These are phyloP conservation scores for Pseudisothecium myosuroides DNA, from an alignment of 225 moss, liverwort and hornwort species.

Conservation along the genomic window DNA sequence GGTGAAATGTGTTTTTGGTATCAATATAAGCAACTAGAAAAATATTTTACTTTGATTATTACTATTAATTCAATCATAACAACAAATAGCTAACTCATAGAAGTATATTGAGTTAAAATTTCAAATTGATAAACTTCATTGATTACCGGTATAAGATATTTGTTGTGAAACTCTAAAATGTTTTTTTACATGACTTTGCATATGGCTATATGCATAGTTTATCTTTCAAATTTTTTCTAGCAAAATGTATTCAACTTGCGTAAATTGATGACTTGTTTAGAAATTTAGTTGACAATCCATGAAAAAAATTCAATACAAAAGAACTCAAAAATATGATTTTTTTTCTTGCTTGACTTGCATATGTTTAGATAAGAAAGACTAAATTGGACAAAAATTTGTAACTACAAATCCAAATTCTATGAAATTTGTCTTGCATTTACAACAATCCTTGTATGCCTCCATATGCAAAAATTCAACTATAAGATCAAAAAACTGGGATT, in stretches of 20 bases:
- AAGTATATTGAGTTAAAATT: not conserved
- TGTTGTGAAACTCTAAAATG: no score
- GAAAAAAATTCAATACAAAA: not conserved
- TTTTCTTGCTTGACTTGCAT: not conserved
- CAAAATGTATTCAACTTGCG: accelerated
- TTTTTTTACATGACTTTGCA: not conserved
- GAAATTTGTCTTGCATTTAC: not conserved
- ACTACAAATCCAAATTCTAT: not conserved
- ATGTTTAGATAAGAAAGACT: not conserved
- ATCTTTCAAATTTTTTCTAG: not conserved
- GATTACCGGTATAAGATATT: not conserved
- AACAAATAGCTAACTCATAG: not conserved
- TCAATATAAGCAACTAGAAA: not conserved
- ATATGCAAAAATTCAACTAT: not conserved
- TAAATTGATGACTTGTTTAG: not conserved
- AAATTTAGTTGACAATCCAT: not conserved
- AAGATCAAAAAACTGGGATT: no score
- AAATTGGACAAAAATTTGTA: not conserved
- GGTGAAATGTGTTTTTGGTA: not conserved
- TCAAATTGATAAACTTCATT: no score
- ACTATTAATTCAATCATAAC: not conserved
- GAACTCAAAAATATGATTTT: not conserved
- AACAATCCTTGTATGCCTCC: not conserved
- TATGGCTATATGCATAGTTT: accelerated
- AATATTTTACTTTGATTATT: no score